Evolutionary conservation across 2,329 filamentous ascomycete species (phyloP), one percentile per base, ranked within the genome.

Genomic region (Cladorrhinum sp.): DNA sequence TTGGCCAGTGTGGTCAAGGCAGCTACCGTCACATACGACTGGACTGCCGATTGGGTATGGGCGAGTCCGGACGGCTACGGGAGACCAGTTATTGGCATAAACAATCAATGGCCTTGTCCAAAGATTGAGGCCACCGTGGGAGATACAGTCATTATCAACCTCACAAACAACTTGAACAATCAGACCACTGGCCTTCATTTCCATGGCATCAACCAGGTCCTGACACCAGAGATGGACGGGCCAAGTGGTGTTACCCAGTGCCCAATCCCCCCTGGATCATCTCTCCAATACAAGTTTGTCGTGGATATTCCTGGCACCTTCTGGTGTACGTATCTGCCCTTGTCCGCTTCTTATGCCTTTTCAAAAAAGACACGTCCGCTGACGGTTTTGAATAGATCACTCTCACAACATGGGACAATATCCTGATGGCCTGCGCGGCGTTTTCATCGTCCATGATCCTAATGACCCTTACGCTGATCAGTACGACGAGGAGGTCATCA

Each of bases 331-430:
- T 67, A 28, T 20, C 14, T 12, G 16, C 12, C 18, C 26, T 9
- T 28, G 26, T 5, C 26, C 26, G n/a, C 9, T 28, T 28, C 26
- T 28, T 28, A n/a, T 42, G 16, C 16, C 18, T 18, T 16, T 20
- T 8, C 5, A 20, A 9, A 16, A 42, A 42, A 42, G 5, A 46
- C 3, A 20, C 28, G n/a, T 16, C 14, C 10, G 52, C 60, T 67
- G 36, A 69, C 52, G 48, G 21, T 23, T 20, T 18, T 14, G 2
- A 12, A 46, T 60, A 79, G 75, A 88, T 65, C 87, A 90, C 72
- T 86, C 84, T 0, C 87, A 89, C 70, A 78, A 81, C 59, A 80
- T 81, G 73, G 85, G 81, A 1, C 86, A 88, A 68, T 89, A 88
- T 66, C 85, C 86, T 0, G 86, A 89, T 70, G 86, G 86, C n/a